phyloP scores from a whole-genome alignment of 495 filamentous ascomycete species.

The Astrocystis sublimbata region DNA sequence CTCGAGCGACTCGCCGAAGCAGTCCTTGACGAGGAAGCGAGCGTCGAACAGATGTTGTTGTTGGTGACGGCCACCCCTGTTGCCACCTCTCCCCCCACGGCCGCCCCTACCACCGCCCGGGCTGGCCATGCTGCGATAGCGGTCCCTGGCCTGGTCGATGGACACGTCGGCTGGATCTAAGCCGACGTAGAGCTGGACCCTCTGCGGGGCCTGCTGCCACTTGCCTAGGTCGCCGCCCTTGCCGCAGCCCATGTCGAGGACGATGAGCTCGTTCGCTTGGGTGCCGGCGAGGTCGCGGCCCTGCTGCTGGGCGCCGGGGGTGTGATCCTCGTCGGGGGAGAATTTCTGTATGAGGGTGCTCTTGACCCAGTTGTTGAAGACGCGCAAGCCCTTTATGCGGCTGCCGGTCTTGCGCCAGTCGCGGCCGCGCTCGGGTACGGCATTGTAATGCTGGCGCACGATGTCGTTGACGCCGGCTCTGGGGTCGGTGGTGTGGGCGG shows the following conservation, averaged over 20 bases:
- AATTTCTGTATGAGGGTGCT: conserved; percentile 96
- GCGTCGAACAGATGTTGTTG: conserved; percentile 68
- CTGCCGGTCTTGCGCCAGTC: conserved; percentile 94
- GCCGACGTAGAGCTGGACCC: conserved; percentile 85
- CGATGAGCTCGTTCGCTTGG: conserved; percentile 61
- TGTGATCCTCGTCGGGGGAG: conserved; percentile 73
- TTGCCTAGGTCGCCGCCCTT: conserved; percentile 95
- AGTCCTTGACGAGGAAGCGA: conserved; percentile 85
- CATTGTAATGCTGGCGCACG: conserved; percentile 91
- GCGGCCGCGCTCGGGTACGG: conserved; percentile 86
- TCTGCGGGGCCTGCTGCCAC: conserved; percentile 87
- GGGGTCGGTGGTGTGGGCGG: too few species aligned
- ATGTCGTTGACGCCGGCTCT: conserved; percentile 71
- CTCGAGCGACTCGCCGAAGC: conserved; percentile 77
- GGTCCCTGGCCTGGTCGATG: conserved; percentile 82
- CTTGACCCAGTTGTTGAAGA: conserved; percentile 99
- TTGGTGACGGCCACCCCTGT: conserved; percentile 44
- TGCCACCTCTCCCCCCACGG: conserved; percentile 39
- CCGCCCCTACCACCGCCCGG: conserved; percentile 61
- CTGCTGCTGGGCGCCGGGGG: conserved; percentile 56
- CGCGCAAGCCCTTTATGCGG: conserved; percentile 88
- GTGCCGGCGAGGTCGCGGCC: conserved; percentile 44
- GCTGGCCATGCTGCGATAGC: conserved; percentile 70
- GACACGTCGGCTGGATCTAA: conserved; percentile 89
- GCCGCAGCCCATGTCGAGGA: conserved; percentile 93